A percentile compares a stretch with the other conserved stretches of the same genome.
Evolutionary conservation across 2,329 filamentous ascomycete species (phyloP).

Genomic region (Ilyonectria robusta): DNA sequence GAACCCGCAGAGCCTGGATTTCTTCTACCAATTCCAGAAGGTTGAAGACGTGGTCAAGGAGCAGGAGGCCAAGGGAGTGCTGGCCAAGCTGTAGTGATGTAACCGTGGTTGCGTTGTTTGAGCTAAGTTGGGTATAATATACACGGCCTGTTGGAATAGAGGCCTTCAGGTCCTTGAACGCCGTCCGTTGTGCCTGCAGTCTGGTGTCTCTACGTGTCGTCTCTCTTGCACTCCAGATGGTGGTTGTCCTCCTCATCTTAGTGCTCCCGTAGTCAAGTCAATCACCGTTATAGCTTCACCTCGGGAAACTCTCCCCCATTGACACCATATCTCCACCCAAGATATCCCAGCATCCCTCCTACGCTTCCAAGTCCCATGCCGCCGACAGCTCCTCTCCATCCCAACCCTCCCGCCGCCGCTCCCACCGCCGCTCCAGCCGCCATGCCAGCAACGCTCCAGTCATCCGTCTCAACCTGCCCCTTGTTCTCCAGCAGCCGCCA

Average conservation of each 20-base stretch:
- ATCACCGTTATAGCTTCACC: constrained; percentile 37
- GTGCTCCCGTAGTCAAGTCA: constrained; percentile 6
- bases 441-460: constrained; percentile 65
- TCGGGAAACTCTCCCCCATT: constrained; percentile 58
- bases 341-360: constrained; percentile 62
- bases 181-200: background rate
- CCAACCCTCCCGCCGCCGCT: constrained; percentile 49
- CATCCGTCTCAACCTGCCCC: constrained; percentile 70
- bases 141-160: background rate
- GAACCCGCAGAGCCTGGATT: constrained; percentile 83
- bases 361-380: constrained; percentile 64
- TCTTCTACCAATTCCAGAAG: constrained; percentile 79
- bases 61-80: constrained; percentile 26
- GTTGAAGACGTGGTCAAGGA: constrained; percentile 51
- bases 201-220: background rate
- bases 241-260: background rate
- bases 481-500: constrained; percentile 73
- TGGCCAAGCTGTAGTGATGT: constrained; percentile 50
- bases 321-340: constrained; percentile 65
- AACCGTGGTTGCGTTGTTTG: background rate
- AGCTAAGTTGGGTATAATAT: constrained; percentile 7
- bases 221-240: background rate
- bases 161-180: constrained; percentile 1
- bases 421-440: constrained; percentile 53
- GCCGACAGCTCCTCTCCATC: constrained; percentile 60